Evolutionary conservation across 2,329 filamentous ascomycete species (phyloP).

Genomic region (Setomelanomma holmii): DNA sequence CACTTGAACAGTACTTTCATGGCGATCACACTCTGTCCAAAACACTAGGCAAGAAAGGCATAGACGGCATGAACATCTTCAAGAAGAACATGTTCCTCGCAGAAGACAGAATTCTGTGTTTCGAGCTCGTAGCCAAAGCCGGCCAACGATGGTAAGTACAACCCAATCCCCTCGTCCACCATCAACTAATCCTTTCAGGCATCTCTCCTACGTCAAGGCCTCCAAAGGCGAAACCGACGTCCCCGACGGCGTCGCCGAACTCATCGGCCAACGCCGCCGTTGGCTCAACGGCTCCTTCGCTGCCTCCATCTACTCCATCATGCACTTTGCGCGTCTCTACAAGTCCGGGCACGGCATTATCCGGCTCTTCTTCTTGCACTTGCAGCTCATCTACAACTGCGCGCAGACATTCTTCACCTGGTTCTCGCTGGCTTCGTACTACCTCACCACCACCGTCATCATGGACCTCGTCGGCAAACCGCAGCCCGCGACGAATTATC

Average conservation of each 20-base stretch:
- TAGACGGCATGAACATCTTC: constrained; percentile 99
- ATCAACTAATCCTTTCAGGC: constrained; percentile 72
- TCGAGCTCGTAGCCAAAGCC: constrained; percentile 97
- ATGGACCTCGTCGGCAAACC: constrained; percentile 88
- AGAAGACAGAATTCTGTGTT: constrained; percentile 99
- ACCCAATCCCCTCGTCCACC: not conserved
- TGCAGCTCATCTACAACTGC: constrained; percentile 95
- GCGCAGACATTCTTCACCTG: constrained; percentile 88
- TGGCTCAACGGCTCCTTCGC: constrained; percentile 99
- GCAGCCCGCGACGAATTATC: constrained; percentile 39
- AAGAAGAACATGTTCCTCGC: constrained; percentile 99
- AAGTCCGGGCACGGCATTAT: constrained; percentile 96
- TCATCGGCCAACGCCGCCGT: constrained; percentile 96
- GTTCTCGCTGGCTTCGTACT: constrained; percentile 84
- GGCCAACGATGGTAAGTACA: constrained; percentile 54
- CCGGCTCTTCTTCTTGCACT: constrained; percentile 98
- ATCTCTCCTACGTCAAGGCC: constrained; percentile 97
- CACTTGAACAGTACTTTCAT: constrained; percentile 98
- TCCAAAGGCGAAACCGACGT: constrained; percentile 99
- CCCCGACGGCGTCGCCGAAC: constrained; percentile 93
- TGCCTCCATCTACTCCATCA: constrained; percentile 93
- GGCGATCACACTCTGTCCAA: constrained; percentile 97
- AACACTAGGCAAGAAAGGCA: constrained; percentile 96
- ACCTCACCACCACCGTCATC: constrained; percentile 96
- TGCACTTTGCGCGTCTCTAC: constrained; percentile 99